Base-by-base conservation (phyloP, 2,329 filamentous ascomycete genomes). In the Ophiocordyceps unilateralis region DNA sequence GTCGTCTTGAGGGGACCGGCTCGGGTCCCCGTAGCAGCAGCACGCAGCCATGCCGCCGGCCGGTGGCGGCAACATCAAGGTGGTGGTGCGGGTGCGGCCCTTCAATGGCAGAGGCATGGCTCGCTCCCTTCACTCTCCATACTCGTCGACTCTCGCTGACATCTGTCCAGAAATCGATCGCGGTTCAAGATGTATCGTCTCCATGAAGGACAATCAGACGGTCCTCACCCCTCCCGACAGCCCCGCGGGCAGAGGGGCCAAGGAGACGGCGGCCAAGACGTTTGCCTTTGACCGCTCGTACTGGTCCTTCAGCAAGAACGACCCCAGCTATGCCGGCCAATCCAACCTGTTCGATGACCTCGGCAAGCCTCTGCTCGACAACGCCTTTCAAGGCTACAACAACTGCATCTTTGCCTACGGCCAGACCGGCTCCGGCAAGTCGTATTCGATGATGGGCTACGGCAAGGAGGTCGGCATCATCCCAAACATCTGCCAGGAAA, bases 361-460 rank as follows among this genome's bases (percentile, higher is more conserved):
- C 48, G 91, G 91, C 48, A 76, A 78, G 52, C 91, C 91, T 43
- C 72, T 98, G 45, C 73, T 98, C 51, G 89, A 98, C 66, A 98
- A 98, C 74, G 91, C 91, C 17, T 98, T 98, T 58, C 78, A 89
- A 55, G 91, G 91, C 39, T 98, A 96, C 68, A 96, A 98, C 70
- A 98, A 96, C 63, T 98, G 91, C 70, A 98, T 98, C 57, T 98
- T 98, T 59, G 91, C 91, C 14, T 98, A 98, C 58, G 91, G 91
- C 17, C 91, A 98, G 67, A 98, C 91, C 2, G 91, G 91, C 51
- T 96, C 91, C 1, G 91, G 91, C 63, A 98, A 98, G 66, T 95
- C 87, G 15, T 98, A 98, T 63, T 95, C 88, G 26, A 98, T 98
- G 89, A 98, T 98, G 91, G 91, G 91, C 41, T 98, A 96, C 64